These are phyloP conservation scores for Platanthera guangdongensis DNA, from an alignment of 106 monocot species.

Conservation along the genomic window DNA sequence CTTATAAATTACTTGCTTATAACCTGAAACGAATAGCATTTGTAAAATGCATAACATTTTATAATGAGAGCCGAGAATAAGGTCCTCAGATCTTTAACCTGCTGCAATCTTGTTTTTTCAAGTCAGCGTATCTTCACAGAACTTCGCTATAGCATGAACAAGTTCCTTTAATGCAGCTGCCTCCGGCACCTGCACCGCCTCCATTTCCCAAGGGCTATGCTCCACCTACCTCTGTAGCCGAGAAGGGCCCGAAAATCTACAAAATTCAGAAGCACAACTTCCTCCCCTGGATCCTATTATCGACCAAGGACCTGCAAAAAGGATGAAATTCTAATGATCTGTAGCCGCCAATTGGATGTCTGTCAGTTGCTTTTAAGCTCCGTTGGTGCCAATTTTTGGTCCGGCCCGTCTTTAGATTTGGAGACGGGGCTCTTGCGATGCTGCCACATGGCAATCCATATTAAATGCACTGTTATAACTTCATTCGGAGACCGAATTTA, in stretches of 20 bases:
- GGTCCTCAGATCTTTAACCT: no score
- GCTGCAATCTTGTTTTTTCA: not conserved
- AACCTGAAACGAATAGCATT: not conserved
- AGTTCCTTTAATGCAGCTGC: slow-evolving; percentile 44
- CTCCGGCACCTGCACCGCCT: slow-evolving; percentile 73
- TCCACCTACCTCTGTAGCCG: slow-evolving; percentile 35
- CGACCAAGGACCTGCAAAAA: slow-evolving; percentile 91
- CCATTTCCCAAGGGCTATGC: slow-evolving; percentile 89
- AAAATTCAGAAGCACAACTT: slow-evolving; percentile 28
- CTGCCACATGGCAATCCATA: no score
- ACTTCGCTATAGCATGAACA: not conserved
- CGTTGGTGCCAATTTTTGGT: not conserved
- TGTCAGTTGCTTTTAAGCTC: not conserved
- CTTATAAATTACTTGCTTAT: not conserved
- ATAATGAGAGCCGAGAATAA: no score
- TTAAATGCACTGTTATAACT: no score
- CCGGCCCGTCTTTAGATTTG: no score
- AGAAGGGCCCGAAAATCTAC: slow-evolving; percentile 50
- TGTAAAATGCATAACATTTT: not conserved
- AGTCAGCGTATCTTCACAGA: not conserved
- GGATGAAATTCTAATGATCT: slow-evolving; percentile 49
- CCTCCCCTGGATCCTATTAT: slow-evolving; percentile 71
- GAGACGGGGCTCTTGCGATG: no score
- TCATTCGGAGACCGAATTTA: no score
- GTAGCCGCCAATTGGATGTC: not conserved